Base-by-base conservation (phyloP, 1,284 basidiomycete genomes). In the Athelia sp. region DNA sequence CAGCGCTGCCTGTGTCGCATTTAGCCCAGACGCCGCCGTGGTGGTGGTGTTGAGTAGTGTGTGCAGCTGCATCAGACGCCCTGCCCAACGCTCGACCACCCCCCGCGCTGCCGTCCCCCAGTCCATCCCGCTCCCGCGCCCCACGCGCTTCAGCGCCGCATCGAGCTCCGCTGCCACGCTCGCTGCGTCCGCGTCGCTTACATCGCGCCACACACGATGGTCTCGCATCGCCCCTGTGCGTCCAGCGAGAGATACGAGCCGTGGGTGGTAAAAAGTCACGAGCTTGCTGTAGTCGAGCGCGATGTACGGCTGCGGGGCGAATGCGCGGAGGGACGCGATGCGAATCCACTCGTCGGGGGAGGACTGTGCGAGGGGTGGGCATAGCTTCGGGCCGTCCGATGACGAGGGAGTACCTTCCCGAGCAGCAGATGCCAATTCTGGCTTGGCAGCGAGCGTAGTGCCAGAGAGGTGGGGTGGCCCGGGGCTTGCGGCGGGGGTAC, bases 181-280 rank as follows among this genome's bases (percentile, higher is more conserved):
- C 42, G 13, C 15, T 13, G 54, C 56, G 43, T 59, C 58, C 24
- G 42, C 49, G 17, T 48, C 47, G 3, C 56, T 57, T 34, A 56
- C 53, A 47, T 56, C 51, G 13, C 34, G 40, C 32, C 56, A 54
- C 15, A 47, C 13, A 4, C 53, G 42, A 40, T 59, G 58, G 9
- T 43, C 23, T 22, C 35, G 18, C 58, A 58, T 59, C 6, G 45
- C 51, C n/a, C 54, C 52, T 6, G 43, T 22, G 21, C 56, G 54
- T 24, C 53, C 51, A 6, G 23, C 18, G 4, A 59, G 49, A 34
- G 56, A 58, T 23, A 45, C 46, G 23, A 58, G 52, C 14, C 55
- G 53, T 14, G 58, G 56, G 43, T 59, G 52, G 34, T 59, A 58
- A 22, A 54, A 59, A 13, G 54, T 54, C 3, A 59, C 55, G 47